Conservation (phyloP, 139 green algal genomes). For the Bryopsis sp. region DNA sequence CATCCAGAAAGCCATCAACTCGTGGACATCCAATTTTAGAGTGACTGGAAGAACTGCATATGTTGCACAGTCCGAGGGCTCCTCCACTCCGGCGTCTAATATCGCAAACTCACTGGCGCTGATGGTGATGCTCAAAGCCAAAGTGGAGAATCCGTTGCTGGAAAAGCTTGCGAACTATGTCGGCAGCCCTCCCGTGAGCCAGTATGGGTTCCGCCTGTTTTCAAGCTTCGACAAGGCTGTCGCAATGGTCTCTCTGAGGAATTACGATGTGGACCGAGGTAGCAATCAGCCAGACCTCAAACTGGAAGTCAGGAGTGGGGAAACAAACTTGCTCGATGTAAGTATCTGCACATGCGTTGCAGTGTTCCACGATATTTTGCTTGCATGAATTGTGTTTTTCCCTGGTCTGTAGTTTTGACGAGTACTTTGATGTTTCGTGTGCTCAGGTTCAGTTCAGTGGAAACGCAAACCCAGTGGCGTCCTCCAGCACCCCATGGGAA, state of each 20-base stretch:
- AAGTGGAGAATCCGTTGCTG: neutral
- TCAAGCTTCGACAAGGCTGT: neutral
- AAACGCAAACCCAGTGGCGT: neutral
- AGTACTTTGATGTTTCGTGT: too few relatives aligned
- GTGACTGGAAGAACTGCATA: slow-evolving; percentile 41
- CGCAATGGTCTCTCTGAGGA: slow-evolving; percentile 16
- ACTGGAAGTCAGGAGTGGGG: slow-evolving; percentile 2
- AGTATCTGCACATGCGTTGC: neutral
- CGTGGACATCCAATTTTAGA: slow-evolving; percentile 22
- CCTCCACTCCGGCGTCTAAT: slow-evolving; percentile 13
- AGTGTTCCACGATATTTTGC: slow-evolving; percentile 20
- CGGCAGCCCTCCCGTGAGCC: slow-evolving; percentile 2
- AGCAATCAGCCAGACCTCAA: slow-evolving; percentile 5
- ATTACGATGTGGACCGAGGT: slow-evolving; percentile 31
- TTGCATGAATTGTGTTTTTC: neutral
- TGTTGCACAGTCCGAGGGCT: slow-evolving; percentile 22
- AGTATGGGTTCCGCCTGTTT: neutral
- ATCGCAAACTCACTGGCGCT: slow-evolving; percentile 26
- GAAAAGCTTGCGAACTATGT: slow-evolving; percentile 31
- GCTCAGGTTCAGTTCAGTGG: too few relatives aligned
- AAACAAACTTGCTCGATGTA: neutral
- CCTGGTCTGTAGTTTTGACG: too few relatives aligned
- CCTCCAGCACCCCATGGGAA: neutral
- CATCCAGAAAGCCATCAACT: neutral
- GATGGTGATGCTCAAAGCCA: neutral